Conservation (phyloP, 2,329 filamentous ascomycete genomes). For the Claviceps humidiphila region DNA sequence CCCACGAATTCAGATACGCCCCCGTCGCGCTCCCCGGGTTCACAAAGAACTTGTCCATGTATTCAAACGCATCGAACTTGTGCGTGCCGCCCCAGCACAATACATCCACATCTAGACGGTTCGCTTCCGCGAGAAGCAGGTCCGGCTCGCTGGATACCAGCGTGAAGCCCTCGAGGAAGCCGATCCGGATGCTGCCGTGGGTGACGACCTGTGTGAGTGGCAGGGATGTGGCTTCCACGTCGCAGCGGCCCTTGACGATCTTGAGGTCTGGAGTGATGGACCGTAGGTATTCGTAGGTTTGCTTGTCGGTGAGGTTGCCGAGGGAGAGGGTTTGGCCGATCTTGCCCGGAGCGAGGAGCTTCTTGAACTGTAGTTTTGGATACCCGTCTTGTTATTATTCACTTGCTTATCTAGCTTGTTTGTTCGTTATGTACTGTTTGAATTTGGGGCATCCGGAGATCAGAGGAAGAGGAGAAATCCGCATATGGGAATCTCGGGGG, state of each 20-base stretch:
- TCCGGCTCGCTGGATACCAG: conserved; percentile 55
- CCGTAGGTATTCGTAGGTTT: conserved; percentile 69
- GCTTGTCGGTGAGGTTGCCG: conserved; percentile 67
- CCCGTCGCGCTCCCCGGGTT: conserved; percentile 56
- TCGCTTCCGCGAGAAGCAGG: conserved; percentile 52
- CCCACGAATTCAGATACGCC: conserved; percentile 46
- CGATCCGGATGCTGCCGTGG: conserved; percentile 51
- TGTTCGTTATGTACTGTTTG: not conserved
- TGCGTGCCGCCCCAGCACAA: conserved; percentile 57
- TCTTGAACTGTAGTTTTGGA: conserved; percentile 53
- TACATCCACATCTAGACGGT: conserved; percentile 55
- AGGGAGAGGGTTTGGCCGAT: conserved; percentile 72
- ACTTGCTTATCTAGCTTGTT: not conserved
- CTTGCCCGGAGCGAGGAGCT: conserved; percentile 71
- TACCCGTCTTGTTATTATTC: not conserved
- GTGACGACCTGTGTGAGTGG: conserved; percentile 54
- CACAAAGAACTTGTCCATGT: conserved; percentile 63
- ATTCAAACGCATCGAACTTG: conserved; percentile 57
- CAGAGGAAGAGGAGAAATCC: not conserved
- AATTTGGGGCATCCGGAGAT: not conserved
- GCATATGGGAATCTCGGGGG: not conserved
- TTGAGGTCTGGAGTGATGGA: conserved; percentile 60
- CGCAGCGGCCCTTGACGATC: conserved; percentile 54
- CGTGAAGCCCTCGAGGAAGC: conserved; percentile 56
- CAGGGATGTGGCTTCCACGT: conserved; percentile 52